Evolutionary conservation across 2,329 filamentous ascomycete genomes (phyloP).

Genomic region (Venturia aucupariae): DNA sequence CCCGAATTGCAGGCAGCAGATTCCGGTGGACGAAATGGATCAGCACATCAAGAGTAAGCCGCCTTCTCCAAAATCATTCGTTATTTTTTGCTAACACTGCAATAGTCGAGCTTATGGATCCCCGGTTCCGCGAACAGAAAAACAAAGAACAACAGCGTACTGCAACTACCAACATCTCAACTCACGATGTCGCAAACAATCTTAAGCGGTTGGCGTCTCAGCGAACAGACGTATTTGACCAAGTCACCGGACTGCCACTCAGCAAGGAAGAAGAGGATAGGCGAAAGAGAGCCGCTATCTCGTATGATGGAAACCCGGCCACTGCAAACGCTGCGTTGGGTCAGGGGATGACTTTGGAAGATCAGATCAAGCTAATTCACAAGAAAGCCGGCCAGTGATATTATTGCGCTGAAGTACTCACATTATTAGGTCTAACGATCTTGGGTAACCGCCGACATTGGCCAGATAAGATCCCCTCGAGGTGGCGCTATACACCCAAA

Average conservation of each 20-base stretch:
- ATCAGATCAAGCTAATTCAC: conserved; percentile 67
- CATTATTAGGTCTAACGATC: background rate
- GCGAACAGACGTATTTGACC: conserved; percentile 78
- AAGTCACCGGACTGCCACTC: conserved; percentile 56
- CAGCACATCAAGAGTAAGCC: conserved; percentile 77
- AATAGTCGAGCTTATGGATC: conserved; percentile 76
- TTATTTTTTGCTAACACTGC: conserved; percentile 17
- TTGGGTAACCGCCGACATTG: background rate
- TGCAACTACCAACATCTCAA: conserved; percentile 76
- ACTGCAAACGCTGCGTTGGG: conserved; percentile 17
- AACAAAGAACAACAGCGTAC: conserved; percentile 79
- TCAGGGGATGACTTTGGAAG: conserved; percentile 58
- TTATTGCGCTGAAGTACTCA: background rate
- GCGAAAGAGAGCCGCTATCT: conserved; percentile 64
- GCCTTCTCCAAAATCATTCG: background rate
- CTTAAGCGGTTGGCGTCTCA: conserved; percentile 90
- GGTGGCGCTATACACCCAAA: too few relatives aligned
- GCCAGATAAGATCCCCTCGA: background rate
- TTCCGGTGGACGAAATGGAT: conserved; percentile 78
- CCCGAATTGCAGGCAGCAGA: conserved; percentile 86
- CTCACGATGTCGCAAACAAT: conserved; percentile 82
- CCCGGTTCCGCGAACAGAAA: conserved; percentile 91
- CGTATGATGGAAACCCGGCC: conserved; percentile 48
- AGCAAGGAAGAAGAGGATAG: conserved; percentile 65
- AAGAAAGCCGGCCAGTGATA: conserved; percentile 24